These are phyloP conservation scores for Thelonectria olida DNA, from an alignment of 2,329 filamentous ascomycete species.

Conservation along the genomic window DNA sequence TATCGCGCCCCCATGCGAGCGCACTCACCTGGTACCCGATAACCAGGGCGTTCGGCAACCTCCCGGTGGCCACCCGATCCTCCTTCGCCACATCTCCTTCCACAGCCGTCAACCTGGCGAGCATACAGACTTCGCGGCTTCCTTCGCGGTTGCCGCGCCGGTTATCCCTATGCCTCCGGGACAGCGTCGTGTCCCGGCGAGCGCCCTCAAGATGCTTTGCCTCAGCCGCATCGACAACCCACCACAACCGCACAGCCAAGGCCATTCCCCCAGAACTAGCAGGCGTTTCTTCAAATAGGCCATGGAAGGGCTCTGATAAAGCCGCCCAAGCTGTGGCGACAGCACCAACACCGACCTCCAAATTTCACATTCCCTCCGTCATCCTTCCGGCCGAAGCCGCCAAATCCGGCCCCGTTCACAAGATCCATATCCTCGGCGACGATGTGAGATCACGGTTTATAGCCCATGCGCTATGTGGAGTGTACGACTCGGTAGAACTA, in stretches of 20 bases:
- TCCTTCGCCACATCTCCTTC: background rate
- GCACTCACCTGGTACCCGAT: constrained; percentile 22
- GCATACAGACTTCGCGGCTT: constrained; percentile 52
- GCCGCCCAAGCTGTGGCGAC: constrained; percentile 23
- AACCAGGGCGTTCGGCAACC: constrained; percentile 18
- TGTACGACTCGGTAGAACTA: constrained; percentile 52
- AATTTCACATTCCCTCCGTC: constrained; percentile 49
- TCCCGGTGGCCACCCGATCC: constrained; percentile 16
- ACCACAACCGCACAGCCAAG: constrained; percentile 35
- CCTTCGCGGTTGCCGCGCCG: constrained; percentile 53
- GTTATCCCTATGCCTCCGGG: constrained; percentile 49
- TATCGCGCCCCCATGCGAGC: constrained; percentile 11
- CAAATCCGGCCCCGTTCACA: constrained; percentile 46
- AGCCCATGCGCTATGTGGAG: constrained; percentile 51
- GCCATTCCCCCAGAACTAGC: constrained; percentile 33
- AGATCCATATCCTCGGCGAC: constrained; percentile 53
- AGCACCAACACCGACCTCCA: constrained; percentile 27
- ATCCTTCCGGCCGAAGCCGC: constrained; percentile 45
- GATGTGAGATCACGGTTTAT: constrained; percentile 53
- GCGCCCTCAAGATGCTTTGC: constrained; percentile 46
- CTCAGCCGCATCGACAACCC: constrained; percentile 38
- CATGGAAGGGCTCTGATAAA: constrained; percentile 28
- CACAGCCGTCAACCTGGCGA: constrained; percentile 46
- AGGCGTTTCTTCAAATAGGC: constrained; percentile 25
- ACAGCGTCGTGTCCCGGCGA: constrained; percentile 52